A percentile compares a stretch with the other conserved stretches of the same genome.
Evolutionary conservation across 1,284 basidiomycete species (phyloP).

Genomic region (Porodaedalea pini): DNA sequence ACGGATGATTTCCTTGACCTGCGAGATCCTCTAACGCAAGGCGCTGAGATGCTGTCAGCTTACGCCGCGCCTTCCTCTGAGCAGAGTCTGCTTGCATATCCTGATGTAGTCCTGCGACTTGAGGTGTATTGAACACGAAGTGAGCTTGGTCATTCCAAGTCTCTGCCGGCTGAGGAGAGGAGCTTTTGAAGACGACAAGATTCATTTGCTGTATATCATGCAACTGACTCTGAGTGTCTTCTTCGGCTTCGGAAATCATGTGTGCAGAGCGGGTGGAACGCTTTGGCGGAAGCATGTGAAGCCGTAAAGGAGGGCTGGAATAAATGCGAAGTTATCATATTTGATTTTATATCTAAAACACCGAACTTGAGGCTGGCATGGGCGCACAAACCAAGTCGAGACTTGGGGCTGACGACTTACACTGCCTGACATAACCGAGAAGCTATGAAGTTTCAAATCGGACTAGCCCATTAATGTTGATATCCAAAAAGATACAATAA

Average conservation of each 20-base stretch:
- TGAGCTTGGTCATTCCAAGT: not conserved
- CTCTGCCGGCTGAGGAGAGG: not conserved
- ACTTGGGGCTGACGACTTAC: too few species aligned
- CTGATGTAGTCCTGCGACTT: not conserved
- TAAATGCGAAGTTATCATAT: too few species aligned
- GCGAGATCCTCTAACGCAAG: conserved; percentile 12
- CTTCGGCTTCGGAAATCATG: not conserved
- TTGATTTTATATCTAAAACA: too few species aligned
- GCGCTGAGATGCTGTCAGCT: conserved; percentile 11
- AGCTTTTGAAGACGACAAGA: not conserved
- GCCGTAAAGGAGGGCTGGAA: too few species aligned
- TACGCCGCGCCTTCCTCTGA: conserved; percentile 8
- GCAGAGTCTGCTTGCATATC: not conserved
- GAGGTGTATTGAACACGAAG: not conserved
- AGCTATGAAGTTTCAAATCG: too few species aligned
- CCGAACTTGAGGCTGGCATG: too few species aligned
- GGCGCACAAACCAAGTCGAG: too few species aligned
- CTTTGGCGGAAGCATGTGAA: conserved; percentile 18
- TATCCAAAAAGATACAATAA: too few species aligned
- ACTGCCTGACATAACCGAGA: too few species aligned
- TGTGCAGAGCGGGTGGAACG: conserved; percentile 15
- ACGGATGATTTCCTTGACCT: not conserved
- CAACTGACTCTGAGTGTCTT: not conserved
- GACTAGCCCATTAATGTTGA: too few species aligned
- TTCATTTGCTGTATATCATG: not conserved